Evolutionary conservation across 371 early-diverging fungal species (phyloP), one percentile per base, ranked within the genome.

Genomic region (Ordospora pajunii): DNA sequence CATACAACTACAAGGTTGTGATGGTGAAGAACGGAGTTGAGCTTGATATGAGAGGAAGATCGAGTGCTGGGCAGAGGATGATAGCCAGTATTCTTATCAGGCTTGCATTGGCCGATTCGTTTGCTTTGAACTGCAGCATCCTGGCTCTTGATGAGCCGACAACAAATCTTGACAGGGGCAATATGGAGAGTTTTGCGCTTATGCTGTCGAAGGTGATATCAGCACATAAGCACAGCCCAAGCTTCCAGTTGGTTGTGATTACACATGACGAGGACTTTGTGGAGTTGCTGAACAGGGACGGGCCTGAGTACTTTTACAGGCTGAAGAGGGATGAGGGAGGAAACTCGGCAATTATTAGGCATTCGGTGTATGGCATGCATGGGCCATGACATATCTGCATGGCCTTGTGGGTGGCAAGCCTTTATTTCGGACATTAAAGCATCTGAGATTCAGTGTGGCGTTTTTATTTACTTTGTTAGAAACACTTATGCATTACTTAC

Each of bases 251-350:
- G 51, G 89, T 99, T 44, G 87, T 99, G 40, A 98, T 99, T 76
- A 97, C 99, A 11, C 99, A 99, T 82, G 99, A 99, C 84, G 97
- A 95, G 80, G 90, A 91, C 27, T 99, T 99, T 87, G 88, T 96
- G 76, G 87, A 90, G 64, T 83, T 89, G 72, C 73, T 99, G 25
- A 90, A 91, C 19, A 86, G 88, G 65, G 76, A 74, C 48, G 67
- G 72, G 9, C 23, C 67, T 32, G 82, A 83, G 48, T 77, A 75
- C 44, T 83, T 78, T 67, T 85, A 84, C 65, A 74, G 79, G 22
- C 12, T 85, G 25, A 68, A 51, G 49, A 80, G 85, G 75, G 75
- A 84, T 74, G 42, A 21, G n/a, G 48, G 64, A 9, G 77, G 80
- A 10, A 65, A 74, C 48, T 79, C 81, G 37, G 42, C 40, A 10